phyloP scores from a whole-genome alignment of 805 yeast species.

The Candida germanica region DNA sequence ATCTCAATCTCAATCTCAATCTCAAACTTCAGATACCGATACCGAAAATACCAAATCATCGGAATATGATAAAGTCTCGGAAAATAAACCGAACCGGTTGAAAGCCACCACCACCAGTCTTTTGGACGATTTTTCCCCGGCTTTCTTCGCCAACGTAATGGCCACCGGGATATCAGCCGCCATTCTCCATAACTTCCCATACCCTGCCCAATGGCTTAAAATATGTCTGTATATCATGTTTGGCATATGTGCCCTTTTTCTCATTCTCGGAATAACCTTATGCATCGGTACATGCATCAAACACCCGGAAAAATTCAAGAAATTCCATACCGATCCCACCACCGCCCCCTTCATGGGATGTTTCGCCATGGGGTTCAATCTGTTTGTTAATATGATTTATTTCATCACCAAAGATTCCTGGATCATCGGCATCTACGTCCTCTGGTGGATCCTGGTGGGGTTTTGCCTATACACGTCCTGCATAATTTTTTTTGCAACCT shows the following conservation, averaged over 20 bases:
- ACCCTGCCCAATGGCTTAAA: slow-evolving; percentile 55
- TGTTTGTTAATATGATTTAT: slow-evolving; percentile 58
- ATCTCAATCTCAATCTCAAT: too few species aligned
- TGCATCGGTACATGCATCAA: slow-evolving; percentile 38
- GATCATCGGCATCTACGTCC: slow-evolving; percentile 42
- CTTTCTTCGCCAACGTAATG: slow-evolving; percentile 76
- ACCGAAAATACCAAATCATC: neutral
- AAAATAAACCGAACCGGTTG: too few species aligned
- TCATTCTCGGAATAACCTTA: slow-evolving; percentile 41
- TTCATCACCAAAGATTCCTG: slow-evolving; percentile 40
- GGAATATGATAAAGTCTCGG: too few species aligned
- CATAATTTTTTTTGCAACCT: slow-evolving; percentile 51
- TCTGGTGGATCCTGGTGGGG: slow-evolving; percentile 72
- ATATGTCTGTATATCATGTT: slow-evolving; percentile 61
- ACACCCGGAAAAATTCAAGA: slow-evolving; percentile 21
- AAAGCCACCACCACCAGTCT: too few species aligned
- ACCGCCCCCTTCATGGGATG: slow-evolving; percentile 72
- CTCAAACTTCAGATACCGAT: neutral
- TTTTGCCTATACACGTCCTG: slow-evolving; percentile 59
- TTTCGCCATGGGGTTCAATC: slow-evolving; percentile 73
- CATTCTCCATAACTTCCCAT: slow-evolving; percentile 65
- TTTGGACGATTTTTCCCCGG: slow-evolving; percentile 38
- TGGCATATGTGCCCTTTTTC: slow-evolving; percentile 51
- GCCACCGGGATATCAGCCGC: slow-evolving; percentile 75
- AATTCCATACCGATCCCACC: slow-evolving; percentile 31